Percentiles rank a stretch among this genome's conserved stretches.
Conservation (phyloP, 2,329 filamentous ascomycete genomes). For the Calonectria pteridis region DNA sequence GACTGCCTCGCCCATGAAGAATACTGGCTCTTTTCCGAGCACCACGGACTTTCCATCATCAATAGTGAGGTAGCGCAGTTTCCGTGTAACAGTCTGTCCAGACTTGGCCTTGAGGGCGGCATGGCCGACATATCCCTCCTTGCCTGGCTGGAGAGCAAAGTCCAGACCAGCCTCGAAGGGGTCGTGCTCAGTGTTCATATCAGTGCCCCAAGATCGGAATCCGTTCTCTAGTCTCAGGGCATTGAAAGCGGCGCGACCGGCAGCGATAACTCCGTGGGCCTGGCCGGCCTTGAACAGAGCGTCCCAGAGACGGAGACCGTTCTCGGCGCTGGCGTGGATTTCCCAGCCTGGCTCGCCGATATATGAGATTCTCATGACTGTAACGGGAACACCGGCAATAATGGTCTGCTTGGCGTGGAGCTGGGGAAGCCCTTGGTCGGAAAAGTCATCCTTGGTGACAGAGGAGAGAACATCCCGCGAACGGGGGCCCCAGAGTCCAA, state of each 20-base stretch:
- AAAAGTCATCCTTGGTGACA: slow-evolving; percentile 60
- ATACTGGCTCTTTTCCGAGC: slow-evolving; percentile 73
- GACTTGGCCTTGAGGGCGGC: slow-evolving; percentile 59
- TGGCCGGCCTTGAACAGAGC: slow-evolving; percentile 66
- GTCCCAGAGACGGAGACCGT: slow-evolving; percentile 71
- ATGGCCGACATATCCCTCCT: slow-evolving; percentile 65
- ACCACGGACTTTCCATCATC: slow-evolving; percentile 69
- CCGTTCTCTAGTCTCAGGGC: slow-evolving; percentile 71
- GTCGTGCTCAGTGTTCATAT: slow-evolving; percentile 72
- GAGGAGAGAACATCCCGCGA: slow-evolving; percentile 63
- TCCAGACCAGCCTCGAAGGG: slow-evolving; percentile 70
- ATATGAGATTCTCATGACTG: slow-evolving; percentile 67
- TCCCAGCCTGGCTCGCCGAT: slow-evolving; percentile 75
- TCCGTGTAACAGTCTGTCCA: slow-evolving; percentile 48
- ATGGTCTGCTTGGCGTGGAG: slow-evolving; percentile 61
- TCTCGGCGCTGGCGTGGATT: slow-evolving; percentile 70
- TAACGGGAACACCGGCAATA: slow-evolving; percentile 69
- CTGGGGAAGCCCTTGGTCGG: slow-evolving; percentile 60
- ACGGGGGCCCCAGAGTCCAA: slow-evolving; percentile 73
- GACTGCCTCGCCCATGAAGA: slow-evolving; percentile 56
- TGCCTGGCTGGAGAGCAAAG: slow-evolving; percentile 60
- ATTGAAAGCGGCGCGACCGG: slow-evolving; percentile 69
- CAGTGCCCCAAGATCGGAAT: slow-evolving; percentile 66
- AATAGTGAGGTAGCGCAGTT: slow-evolving; percentile 64
- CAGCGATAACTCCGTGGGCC: slow-evolving; percentile 67